These are phyloP conservation scores for Xerocomus amazonicus DNA, from an alignment of 1,284 basidiomycete species.

Conservation along the genomic window DNA sequence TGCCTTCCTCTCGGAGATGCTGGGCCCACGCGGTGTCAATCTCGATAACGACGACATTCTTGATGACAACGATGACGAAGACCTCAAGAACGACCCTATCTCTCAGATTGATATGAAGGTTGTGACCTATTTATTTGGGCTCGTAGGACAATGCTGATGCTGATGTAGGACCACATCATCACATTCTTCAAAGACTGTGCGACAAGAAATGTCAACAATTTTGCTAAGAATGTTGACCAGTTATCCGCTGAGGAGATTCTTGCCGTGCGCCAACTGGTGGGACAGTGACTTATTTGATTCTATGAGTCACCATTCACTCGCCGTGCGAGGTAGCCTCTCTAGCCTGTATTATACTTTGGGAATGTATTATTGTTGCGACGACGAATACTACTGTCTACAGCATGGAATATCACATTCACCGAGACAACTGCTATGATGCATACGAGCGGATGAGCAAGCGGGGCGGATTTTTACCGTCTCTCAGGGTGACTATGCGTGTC, in stretches of 20 bases:
- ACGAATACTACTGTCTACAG: not conserved
- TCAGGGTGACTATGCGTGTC: not conserved
- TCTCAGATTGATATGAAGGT: conserved; percentile 89
- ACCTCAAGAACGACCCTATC: conserved; percentile 82
- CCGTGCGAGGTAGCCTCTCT: not conserved
- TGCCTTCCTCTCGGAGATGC: conserved; percentile 64
- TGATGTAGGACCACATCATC: conserved; percentile 57
- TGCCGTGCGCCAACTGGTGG: conserved; percentile 59
- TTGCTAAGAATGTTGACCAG: conserved; percentile 61
- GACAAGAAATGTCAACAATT: conserved; percentile 60
- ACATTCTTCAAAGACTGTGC: conserved; percentile 72
- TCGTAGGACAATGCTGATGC: not conserved
- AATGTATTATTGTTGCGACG: conserved; percentile 6
- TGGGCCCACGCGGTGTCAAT: conserved; percentile 62
- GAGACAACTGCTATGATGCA: not conserved
- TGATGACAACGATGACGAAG: conserved; percentile 76
- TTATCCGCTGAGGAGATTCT: conserved; percentile 67
- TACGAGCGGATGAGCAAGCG: not conserved
- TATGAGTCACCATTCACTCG: not conserved
- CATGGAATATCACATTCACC: not conserved
- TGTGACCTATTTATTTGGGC: conserved; percentile 15
- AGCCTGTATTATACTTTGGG: conserved; percentile 7
- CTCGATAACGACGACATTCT: conserved; percentile 72
- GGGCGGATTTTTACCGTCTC: not conserved
- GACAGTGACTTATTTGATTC: conserved; percentile 15